Conservation (phyloP, 257 asterid genomes). For the Solanum pinnatisectum region DNA sequence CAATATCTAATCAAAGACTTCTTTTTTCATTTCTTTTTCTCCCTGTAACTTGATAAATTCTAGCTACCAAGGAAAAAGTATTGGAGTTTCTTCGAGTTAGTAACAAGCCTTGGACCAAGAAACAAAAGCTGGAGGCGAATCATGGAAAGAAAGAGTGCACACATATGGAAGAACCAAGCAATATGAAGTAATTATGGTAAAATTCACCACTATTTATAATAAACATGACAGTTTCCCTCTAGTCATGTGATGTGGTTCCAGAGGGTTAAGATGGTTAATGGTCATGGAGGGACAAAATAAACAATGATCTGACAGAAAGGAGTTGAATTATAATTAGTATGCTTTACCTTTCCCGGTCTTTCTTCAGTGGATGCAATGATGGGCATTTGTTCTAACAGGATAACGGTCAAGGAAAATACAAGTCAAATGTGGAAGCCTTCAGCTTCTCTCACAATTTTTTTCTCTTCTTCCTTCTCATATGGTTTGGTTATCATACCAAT, state of each 20-base stretch:
- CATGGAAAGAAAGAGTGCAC: not conserved
- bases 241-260: not conserved
- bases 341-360: not conserved
- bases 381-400: not conserved
- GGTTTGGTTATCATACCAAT: not conserved
- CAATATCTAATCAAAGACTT: not conserved
- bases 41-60: not conserved
- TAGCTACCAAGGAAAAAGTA: not conserved
- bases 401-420: not conserved
- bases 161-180: not conserved
- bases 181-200: not conserved
- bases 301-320: not conserved
- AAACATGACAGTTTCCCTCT: not conserved
- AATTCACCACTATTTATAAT: not conserved
- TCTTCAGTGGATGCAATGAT: not conserved
- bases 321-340: not conserved
- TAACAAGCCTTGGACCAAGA: not conserved
- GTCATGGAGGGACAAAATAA: not conserved
- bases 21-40: not conserved
- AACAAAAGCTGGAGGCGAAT: not conserved
- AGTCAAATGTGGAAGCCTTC: not conserved
- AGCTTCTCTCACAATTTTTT: not conserved
- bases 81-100: not conserved
- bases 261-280: not conserved
- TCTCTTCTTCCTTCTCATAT: not conserved